Conservation (phyloP, 345 rosid species). For the Corymbia maculata region DNA sequence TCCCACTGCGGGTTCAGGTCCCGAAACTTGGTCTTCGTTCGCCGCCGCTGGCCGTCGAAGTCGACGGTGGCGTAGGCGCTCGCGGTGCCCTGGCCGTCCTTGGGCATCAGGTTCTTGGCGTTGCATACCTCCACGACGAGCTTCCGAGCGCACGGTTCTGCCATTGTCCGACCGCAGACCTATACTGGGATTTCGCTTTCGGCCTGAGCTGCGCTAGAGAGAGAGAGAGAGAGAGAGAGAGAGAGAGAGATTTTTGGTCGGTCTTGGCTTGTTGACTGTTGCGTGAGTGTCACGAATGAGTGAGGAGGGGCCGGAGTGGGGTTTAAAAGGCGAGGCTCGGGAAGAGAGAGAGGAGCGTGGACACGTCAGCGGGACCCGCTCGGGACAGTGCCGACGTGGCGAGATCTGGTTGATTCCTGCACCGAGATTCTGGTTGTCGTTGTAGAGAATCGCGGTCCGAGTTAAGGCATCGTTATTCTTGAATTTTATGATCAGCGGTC, state of each 20-base stretch:
- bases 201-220: neutral
- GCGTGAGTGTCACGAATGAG: neutral
- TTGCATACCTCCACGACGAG: conserved; percentile 68
- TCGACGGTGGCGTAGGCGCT: conserved; percentile 79
- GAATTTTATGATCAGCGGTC: neutral
- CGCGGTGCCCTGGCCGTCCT: conserved; percentile 93
- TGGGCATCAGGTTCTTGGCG: conserved; percentile 84
- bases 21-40: conserved; percentile 71
- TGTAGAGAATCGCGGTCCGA: neutral
- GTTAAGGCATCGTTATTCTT: neutral
- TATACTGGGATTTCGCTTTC: neutral
- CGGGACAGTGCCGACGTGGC: neutral
- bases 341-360: neutral
- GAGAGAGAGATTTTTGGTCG: neutral
- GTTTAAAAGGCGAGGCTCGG: neutral
- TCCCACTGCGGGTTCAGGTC: conserved; percentile 94
- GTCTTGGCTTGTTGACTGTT: neutral
- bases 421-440: no score
- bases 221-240: neutral
- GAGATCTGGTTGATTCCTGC: neutral
- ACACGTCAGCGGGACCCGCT: neutral
- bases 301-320: neutral
- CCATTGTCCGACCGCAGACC: conserved; percentile 24
- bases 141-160: conserved; percentile 42
- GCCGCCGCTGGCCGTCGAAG: conserved; percentile 69